Evolutionary conservation across 1,139 yeast genomes (phyloP).

Genomic region (Zhuliangozyma parablackwelliae): DNA sequence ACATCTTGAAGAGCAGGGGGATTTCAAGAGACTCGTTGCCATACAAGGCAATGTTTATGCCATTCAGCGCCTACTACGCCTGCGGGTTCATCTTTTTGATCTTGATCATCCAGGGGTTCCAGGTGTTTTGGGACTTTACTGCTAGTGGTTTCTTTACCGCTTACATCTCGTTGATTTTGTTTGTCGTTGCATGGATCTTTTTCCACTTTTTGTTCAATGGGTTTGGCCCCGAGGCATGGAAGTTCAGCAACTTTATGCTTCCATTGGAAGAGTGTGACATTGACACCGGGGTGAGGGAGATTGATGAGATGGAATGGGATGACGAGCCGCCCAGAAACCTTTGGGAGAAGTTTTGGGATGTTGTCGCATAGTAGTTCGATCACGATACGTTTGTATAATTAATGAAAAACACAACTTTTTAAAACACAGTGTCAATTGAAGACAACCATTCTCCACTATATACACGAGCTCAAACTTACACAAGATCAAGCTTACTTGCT

Average conservation of each 20-base stretch:
- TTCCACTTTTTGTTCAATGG: slow-evolving; percentile 50
- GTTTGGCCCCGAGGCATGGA: slow-evolving; percentile 27
- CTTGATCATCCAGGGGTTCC: slow-evolving; percentile 68
- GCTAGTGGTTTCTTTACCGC: slow-evolving; percentile 59
- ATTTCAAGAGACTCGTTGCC: slow-evolving; percentile 65
- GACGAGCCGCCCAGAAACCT: slow-evolving; percentile 37
- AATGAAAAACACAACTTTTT: no score
- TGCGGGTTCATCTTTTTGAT: slow-evolving; percentile 47
- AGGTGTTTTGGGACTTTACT: slow-evolving; percentile 51
- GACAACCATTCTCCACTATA: no score
- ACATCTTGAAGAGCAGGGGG: slow-evolving; percentile 52
- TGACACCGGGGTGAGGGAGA: slow-evolving; percentile 55
- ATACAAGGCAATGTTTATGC: slow-evolving; percentile 62
- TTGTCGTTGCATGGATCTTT: slow-evolving; percentile 46
- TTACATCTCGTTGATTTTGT: slow-evolving; percentile 60
- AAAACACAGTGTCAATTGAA: no score
- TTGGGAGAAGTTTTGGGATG: slow-evolving; percentile 54
- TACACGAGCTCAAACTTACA: no score
- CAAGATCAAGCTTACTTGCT: no score
- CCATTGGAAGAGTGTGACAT: slow-evolving; percentile 56
- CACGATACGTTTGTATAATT: slow-evolving; percentile 9
- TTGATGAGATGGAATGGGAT: slow-evolving; percentile 48
- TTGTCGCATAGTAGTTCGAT: slow-evolving; percentile 20
- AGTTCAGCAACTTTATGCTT: slow-evolving; percentile 30
- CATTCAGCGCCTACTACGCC: slow-evolving; percentile 59